Conservation (phyloP, 805 yeast species). For the Candida ulmi region DNA sequence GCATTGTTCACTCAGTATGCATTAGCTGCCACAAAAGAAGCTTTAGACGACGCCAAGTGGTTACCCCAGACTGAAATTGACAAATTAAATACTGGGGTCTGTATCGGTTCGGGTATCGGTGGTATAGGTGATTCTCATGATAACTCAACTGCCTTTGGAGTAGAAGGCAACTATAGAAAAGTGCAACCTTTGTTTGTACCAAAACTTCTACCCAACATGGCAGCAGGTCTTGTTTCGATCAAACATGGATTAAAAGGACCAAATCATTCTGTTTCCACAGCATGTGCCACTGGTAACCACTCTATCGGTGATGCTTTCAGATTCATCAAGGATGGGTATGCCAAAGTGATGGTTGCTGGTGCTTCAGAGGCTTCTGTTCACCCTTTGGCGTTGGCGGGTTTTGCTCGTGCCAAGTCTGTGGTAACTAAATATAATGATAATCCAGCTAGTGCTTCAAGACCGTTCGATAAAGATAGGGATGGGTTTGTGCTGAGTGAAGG, state of each 20-base stretch:
- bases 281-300: conserved; percentile 96
- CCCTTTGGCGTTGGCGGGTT: conserved; percentile 85
- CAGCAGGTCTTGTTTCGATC: conserved; percentile 86
- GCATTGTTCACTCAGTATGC: conserved; percentile 79
- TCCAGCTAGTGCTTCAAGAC: conserved; percentile 71
- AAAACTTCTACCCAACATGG: conserved; percentile 81
- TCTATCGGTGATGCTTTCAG: conserved; percentile 90
- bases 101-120: conserved; percentile 93
- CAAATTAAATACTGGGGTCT: conserved; percentile 52
- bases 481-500: conserved; percentile 97
- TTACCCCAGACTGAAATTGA: conserved; percentile 30
- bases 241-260: conserved; percentile 76
- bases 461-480: conserved; percentile 71
- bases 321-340: conserved; percentile 72
- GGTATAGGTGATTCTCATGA: conserved; percentile 70
- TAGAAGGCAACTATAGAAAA: conserved; percentile 53
- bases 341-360: conserved; percentile 90
- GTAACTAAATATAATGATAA: conserved; percentile 55
- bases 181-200: conserved; percentile 89
- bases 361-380: conserved; percentile 85
- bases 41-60: conserved; percentile 63
- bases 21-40: conserved; percentile 69
- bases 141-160: conserved; percentile 48
- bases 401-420: conserved; percentile 82
- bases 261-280: conserved; percentile 82